Percentiles rank a stretch among this genome's conserved stretches.
Conservation (phyloP, 108 stramenopile species). For the Cyclostephanos tholiformis region DNA sequence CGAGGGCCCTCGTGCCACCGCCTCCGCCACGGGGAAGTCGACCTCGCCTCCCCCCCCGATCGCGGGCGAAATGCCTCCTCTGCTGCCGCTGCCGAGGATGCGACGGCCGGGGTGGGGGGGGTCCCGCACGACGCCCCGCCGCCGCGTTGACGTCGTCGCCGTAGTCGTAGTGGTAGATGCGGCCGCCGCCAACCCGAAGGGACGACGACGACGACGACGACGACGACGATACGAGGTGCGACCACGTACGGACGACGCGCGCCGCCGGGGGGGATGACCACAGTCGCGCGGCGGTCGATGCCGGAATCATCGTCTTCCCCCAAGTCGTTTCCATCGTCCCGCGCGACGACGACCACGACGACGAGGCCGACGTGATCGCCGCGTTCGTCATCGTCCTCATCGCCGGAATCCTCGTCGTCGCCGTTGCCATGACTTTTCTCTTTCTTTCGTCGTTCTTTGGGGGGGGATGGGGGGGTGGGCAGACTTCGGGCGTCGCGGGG, state of each 20-base stretch:
- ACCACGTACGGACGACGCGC: too few species aligned
- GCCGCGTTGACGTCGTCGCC: too few species aligned
- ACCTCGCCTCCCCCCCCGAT: not conserved
- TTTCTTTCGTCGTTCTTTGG: not conserved
- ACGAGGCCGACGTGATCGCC: not conserved
- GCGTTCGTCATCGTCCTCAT: not conserved
- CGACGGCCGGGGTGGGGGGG: not conserved
- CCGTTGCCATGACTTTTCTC: not conserved
- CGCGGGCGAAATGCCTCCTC: slow-evolving; percentile 6
- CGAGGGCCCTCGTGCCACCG: not conserved
- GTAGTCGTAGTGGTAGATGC: too few species aligned
- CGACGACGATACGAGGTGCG: too few species aligned
- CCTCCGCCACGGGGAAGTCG: not conserved
- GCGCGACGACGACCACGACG: not conserved
- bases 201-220: too few species aligned
- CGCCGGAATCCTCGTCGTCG: not conserved
- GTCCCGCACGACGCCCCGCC: too few species aligned
- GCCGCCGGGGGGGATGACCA: not conserved
- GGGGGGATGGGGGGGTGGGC: not conserved
- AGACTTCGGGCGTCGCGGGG: too few species aligned
- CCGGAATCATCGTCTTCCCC: not conserved
- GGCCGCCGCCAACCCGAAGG: too few species aligned
- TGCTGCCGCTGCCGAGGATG: not conserved
- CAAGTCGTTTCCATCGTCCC: not conserved
- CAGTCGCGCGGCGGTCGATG: not conserved